phyloP scores from a whole-genome alignment of 2,329 filamentous ascomycete genomes.

The Diaporthe caulivora region DNA sequence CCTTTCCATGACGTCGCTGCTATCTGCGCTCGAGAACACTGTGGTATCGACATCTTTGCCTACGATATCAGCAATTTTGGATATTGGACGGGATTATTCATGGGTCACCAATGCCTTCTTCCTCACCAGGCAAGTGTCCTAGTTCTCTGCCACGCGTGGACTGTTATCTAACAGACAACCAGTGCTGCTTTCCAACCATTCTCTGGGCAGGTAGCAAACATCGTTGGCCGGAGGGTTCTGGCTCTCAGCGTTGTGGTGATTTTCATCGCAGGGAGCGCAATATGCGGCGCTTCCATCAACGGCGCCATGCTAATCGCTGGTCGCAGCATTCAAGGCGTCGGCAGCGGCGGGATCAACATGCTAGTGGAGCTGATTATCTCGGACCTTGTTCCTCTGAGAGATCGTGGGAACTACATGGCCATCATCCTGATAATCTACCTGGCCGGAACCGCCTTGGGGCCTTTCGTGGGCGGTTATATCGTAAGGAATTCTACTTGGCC shows the following conservation, averaged over 20 bases:
- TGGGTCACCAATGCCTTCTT: constrained; percentile 17
- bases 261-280: constrained; percentile 63
- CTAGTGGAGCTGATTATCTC: not conserved
- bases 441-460: not conserved
- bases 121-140: not conserved
- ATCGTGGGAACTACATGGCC: not conserved
- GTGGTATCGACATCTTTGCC: not conserved
- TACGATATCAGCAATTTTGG: not conserved
- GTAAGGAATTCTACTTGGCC: not conserved
- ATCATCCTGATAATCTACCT: not conserved
- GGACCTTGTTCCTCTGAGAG: not conserved
- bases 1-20: not conserved
- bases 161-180: not conserved
- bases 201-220: constrained; percentile 55
- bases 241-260: constrained; percentile 55
- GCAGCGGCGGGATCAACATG: not conserved
- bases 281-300: constrained; percentile 59
- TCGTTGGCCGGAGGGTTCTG: constrained; percentile 59
- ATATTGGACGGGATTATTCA: not conserved
- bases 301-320: constrained; percentile 60
- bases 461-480: not conserved
- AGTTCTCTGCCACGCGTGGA: not conserved
- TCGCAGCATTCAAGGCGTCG: constrained; percentile 59
- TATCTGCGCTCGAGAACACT: not conserved
- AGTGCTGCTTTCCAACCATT: constrained; percentile 57